Evolutionary conservation across 805 yeast species (phyloP).

Genomic region (Pichia membranifaciens): DNA sequence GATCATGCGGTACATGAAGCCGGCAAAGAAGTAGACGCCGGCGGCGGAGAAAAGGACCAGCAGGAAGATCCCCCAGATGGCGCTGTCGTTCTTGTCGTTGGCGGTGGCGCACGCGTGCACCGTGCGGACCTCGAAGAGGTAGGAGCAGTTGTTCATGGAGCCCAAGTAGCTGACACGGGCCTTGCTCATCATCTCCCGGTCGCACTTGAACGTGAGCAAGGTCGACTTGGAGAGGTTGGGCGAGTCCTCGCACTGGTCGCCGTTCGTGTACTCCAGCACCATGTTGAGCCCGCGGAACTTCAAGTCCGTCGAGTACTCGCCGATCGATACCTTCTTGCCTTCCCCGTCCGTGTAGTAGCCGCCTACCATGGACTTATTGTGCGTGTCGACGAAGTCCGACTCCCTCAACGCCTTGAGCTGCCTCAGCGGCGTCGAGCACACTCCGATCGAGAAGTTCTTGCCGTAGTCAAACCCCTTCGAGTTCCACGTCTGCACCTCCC

Average conservation of each 20-base stretch:
- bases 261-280: constrained; percentile 63
- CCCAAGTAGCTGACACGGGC: constrained; percentile 70
- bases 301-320: constrained; percentile 56
- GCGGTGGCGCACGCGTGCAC: constrained; percentile 84
- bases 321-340: constrained; percentile 47
- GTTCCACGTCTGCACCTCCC: constrained; percentile 46
- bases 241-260: constrained; percentile 49
- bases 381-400: constrained; percentile 30
- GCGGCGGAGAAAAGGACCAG: constrained; percentile 41
- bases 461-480: constrained; percentile 68
- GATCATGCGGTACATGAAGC: constrained; percentile 32
- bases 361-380: constrained; percentile 43
- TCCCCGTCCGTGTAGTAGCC: constrained; percentile 47
- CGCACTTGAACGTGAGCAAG: constrained; percentile 69
- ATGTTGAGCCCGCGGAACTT: constrained; percentile 66
- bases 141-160: constrained; percentile 68
- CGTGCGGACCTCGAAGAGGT: constrained; percentile 78
- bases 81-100: constrained; percentile 56
- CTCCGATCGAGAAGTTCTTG: constrained; percentile 67
- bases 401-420: constrained; percentile 19
- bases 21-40: constrained; percentile 39
- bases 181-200: constrained; percentile 59
- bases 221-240: constrained; percentile 51
- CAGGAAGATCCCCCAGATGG: constrained; percentile 59
- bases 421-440: constrained; percentile 54